Conservation (phyloP, 2,329 filamentous ascomycete species). For the Fusarium sp. region DNA sequence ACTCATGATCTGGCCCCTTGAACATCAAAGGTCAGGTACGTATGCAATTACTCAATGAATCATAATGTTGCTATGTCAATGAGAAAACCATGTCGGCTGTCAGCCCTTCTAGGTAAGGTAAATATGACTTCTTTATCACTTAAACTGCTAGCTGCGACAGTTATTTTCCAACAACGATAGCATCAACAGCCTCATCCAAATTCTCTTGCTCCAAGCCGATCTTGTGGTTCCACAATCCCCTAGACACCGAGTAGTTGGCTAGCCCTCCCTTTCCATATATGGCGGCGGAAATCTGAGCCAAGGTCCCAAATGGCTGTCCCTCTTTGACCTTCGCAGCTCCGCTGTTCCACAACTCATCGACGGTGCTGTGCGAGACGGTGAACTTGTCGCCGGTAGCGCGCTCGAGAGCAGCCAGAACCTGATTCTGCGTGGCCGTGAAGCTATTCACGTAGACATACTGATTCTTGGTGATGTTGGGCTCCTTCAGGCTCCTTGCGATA, state of each 20-base stretch:
- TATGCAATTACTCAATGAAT: no score
- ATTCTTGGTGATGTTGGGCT: conserved; percentile 15
- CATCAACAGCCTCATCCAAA: neutral
- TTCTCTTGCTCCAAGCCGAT: neutral
- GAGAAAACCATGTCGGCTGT: no score
- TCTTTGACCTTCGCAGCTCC: neutral
- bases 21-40: no score
- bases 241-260: neutral
- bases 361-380: neutral
- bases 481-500: conserved; percentile 18
- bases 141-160: no score
- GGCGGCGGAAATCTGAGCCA: neutral
- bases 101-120: no score
- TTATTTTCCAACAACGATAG: no score
- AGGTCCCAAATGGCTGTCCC: neutral
- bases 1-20: no score
- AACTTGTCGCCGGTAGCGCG: conserved; percentile 9
- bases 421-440: conserved; percentile 25
- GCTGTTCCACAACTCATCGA: neutral
- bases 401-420: conserved; percentile 17
- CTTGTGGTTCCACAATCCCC: neutral
- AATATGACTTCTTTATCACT: no score
- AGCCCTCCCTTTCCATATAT: neutral
- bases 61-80: no score
- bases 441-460: conserved; percentile 25